Conservation (phyloP, 306 rosid genomes). For the Malus fusca region DNA sequence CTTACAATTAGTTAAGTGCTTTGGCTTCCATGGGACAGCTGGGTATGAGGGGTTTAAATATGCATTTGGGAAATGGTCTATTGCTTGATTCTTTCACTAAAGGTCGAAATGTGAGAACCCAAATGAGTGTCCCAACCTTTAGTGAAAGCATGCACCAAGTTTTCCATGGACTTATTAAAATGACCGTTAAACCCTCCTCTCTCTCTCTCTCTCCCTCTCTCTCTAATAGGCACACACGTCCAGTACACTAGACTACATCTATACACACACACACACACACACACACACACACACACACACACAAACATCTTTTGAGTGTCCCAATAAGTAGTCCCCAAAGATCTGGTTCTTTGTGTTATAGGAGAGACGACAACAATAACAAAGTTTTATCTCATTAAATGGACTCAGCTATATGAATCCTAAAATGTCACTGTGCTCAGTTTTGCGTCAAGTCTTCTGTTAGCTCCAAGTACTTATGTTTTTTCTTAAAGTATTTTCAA, state of each 20-base stretch:
- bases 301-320: conserved; percentile 17
- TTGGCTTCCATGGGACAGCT: conserved; percentile 26
- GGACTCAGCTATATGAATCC: too few relatives aligned
- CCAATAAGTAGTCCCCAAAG: conserved; percentile 8
- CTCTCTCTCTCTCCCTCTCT: not conserved
- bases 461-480: too few relatives aligned
- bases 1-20: conserved; percentile 9
- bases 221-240: too few relatives aligned
- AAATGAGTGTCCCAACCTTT: conserved; percentile 33
- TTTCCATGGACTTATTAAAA: conserved; percentile 14
- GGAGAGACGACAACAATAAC: not conserved
- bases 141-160: conserved; percentile 21
- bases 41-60: conserved; percentile 50
- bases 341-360: conserved; percentile 3
- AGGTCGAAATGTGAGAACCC: conserved; percentile 19
- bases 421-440: too few relatives aligned
- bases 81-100: conserved; percentile 23
- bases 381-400: too few relatives aligned
- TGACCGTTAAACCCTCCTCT: conserved; percentile 6
- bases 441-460: too few relatives aligned
- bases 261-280: not conserved
- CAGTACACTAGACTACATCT: too few relatives aligned
- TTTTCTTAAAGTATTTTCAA: too few relatives aligned
- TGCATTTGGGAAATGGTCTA: conserved; percentile 31
- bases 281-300: not conserved